Base-by-base conservation (phyloP, 1,139 yeast species). In the Scheffersomyces stambukii region DNA sequence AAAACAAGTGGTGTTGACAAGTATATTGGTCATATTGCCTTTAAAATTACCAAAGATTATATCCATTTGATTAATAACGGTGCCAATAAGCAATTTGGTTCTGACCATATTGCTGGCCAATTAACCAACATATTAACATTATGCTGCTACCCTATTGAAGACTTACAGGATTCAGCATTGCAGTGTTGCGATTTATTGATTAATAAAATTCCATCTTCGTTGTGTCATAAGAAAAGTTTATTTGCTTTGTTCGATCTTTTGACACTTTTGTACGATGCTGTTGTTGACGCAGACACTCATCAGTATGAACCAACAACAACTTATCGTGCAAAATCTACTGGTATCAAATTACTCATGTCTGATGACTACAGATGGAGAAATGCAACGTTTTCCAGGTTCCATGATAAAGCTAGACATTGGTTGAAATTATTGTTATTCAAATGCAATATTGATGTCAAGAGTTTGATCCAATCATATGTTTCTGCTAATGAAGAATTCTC, bases 361-460 rank as follows among this genome's bases (percentile, higher is more conserved):
- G 96, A 88, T 50, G 81, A 91, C 5, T 75, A 81, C 41, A 64
- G 65, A 13, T 85, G 94, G 82, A 75, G 98, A 43, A 70, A 69
- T 27, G 65, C 71, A 1, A 81, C 95, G 0, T 68, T 88, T 36
- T 67, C 67, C 20, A 60, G 74, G 27, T 64, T 91, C 32, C 73
- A 76, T 31, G 67, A 62, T 14, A 70, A 70, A 40, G 80, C 94
- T 2, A 68, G 64, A 28, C 60, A 58, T 27, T 89, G 97, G 97
- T 64, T 83, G 21, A 62, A 64, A 29, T 48, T 46, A 55, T 73
- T 50, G 27, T 52, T 88, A 40, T 56, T 66, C 23, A 70, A 68
- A 37, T 71, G 88, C 52, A 74, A 75, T 29, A 73, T 75, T 33
- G 96, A 89, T 46, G 70, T 83, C 50, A 86, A 84, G 53, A 76